phyloP scores from a whole-genome alignment of 208 protist genomes.

The Trypanosoma theileri region DNA sequence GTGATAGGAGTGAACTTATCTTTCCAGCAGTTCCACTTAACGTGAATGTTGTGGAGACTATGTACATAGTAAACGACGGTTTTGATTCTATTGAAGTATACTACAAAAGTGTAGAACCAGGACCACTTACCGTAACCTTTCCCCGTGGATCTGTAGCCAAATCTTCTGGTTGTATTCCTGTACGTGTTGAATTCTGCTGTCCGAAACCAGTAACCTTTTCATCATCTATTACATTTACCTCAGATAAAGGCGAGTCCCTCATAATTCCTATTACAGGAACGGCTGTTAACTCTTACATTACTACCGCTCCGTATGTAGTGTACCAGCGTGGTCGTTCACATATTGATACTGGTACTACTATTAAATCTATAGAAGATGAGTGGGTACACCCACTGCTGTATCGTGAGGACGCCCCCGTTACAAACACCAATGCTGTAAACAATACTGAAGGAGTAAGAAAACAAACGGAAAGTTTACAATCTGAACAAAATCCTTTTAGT shows the following conservation, averaged over 20 bases:
- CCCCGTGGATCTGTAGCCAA: conserved; percentile 57
- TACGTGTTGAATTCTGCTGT: conserved; percentile 69
- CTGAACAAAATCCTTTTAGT: conserved; percentile 13
- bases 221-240: conserved; percentile 84
- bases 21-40: conserved; percentile 90
- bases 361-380: conserved; percentile 7
- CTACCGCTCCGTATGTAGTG: conserved; percentile 48
- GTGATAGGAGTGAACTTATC: conserved; percentile 74
- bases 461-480: too few relatives aligned
- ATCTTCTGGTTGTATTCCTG: conserved; percentile 34
- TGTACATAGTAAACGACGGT: conserved; percentile 91
- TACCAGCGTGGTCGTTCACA: conserved; percentile 23
- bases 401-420: conserved; percentile 19
- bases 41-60: conserved; percentile 51
- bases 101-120: conserved; percentile 60
- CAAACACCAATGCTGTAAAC: not conserved
- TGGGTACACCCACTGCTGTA: conserved; percentile 33
- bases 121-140: conserved; percentile 81
- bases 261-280: conserved; percentile 76
- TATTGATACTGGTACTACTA: conserved; percentile 22
- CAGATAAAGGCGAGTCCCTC: conserved; percentile 69
- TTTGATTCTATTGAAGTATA: conserved; percentile 89
- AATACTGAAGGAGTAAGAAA: not conserved
- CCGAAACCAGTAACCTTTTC: conserved; percentile 78
- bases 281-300: conserved; percentile 90